Evolutionary conservation across 148 eudicot genomes (phyloP).

Genomic region (Cornus suecica): DNA sequence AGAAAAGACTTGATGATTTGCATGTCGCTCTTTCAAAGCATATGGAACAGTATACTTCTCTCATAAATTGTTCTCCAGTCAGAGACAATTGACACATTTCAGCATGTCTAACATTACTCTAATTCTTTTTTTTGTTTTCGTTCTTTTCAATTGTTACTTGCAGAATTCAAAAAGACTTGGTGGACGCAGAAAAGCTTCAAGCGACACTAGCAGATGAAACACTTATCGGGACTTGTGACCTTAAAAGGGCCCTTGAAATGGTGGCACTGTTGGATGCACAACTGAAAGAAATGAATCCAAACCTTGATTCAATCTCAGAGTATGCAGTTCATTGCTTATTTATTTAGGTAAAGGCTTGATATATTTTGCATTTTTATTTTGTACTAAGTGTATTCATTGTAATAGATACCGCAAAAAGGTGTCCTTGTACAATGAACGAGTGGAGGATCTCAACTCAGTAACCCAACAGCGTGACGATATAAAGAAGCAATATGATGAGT

Average conservation of each 20-base stretch:
- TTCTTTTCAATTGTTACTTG: slow-evolving; percentile 6
- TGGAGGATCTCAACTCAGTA: slow-evolving; percentile 70
- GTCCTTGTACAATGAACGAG: slow-evolving; percentile 76
- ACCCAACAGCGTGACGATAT: slow-evolving; percentile 86
- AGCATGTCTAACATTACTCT: neutral
- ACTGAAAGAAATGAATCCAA: slow-evolving; percentile 94
- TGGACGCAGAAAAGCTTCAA: slow-evolving; percentile 83
- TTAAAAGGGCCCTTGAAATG: slow-evolving; percentile 72
- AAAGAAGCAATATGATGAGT: slow-evolving; percentile 87
- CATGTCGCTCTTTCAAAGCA: slow-evolving; percentile 60
- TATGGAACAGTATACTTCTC: slow-evolving; percentile 77
- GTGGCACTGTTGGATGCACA: slow-evolving; percentile 89
- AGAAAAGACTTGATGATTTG: slow-evolving; percentile 71
- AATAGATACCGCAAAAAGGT: slow-evolving; percentile 76
- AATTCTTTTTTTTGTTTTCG: too few relatives aligned
- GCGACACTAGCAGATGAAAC: slow-evolving; percentile 64
- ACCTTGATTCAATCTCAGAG: slow-evolving; percentile 97
- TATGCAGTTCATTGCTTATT: slow-evolving; percentile 26
- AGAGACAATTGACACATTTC: neutral
- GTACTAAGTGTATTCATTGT: slow-evolving; percentile 7
- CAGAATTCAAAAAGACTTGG: slow-evolving; percentile 84
- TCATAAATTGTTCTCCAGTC: neutral
- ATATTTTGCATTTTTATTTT: neutral
- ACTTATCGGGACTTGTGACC: slow-evolving; percentile 56
- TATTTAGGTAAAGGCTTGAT: neutral